These are phyloP conservation scores for Dothistroma septosporum DNA, from an alignment of 2,329 filamentous ascomycete genomes.

Conservation along the genomic window DNA sequence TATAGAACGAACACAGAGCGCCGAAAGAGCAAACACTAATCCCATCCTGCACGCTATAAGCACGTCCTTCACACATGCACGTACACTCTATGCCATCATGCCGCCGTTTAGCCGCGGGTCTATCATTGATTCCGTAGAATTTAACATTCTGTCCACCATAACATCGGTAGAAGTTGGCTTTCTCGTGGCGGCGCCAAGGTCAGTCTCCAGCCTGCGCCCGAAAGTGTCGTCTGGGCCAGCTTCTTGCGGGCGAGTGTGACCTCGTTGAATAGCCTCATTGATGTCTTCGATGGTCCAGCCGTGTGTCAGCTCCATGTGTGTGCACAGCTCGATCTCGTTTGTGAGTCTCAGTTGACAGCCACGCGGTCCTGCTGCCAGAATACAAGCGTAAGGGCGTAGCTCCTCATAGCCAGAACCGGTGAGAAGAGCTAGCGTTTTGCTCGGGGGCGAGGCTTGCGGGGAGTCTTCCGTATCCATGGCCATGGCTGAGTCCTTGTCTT, in stretches of 20 bases:
- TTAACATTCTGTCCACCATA: neutral
- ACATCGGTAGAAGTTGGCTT: neutral
- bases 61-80: neutral
- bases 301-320: slow-evolving; percentile 50
- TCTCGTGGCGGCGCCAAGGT: neutral
- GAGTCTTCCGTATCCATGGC: slow-evolving; percentile 14
- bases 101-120: neutral
- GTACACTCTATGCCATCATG: neutral
- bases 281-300: slow-evolving; percentile 38
- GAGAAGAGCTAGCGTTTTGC: slow-evolving; percentile 37
- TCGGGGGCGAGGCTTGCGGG: neutral
- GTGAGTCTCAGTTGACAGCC: slow-evolving; percentile 54
- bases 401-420: slow-evolving; percentile 56
- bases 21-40: neutral
- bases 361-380: slow-evolving; percentile 33
- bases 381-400: slow-evolving; percentile 50
- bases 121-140: neutral
- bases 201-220: neutral
- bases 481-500: slow-evolving; percentile 12
- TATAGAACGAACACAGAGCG: neutral
- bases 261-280: slow-evolving; percentile 34
- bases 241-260: neutral
- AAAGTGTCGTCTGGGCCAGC: neutral
- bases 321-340: slow-evolving; percentile 54
- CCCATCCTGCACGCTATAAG: neutral